Evolutionary conservation across 1,284 basidiomycete species (phyloP).

Genomic region (Trichosporon sp.): DNA sequence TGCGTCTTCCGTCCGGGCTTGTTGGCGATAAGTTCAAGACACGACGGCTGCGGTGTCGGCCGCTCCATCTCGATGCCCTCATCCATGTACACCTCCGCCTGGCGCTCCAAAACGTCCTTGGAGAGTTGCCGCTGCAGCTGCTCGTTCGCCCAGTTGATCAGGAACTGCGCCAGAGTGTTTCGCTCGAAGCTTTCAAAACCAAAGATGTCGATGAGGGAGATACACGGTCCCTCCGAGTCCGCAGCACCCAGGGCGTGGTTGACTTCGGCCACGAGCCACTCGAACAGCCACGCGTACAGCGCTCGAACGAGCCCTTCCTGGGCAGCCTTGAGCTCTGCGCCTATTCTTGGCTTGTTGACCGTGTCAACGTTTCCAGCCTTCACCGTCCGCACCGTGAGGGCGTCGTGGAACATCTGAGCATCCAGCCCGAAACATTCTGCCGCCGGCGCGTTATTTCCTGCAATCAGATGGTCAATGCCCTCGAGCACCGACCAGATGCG

Average conservation of each 20-base stretch:
- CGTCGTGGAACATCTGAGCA: slow-evolving; percentile 10
- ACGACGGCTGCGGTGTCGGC: slow-evolving; percentile 12
- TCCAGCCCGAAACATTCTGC: slow-evolving; percentile 13
- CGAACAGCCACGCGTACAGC: slow-evolving; percentile 19
- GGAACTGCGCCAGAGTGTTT: slow-evolving; percentile 21
- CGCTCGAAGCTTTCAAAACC: slow-evolving; percentile 20
- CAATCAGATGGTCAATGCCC: slow-evolving; percentile 18
- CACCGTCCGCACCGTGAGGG: slow-evolving; percentile 16
- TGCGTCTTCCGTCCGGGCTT: slow-evolving; percentile 12
- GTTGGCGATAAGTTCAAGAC: slow-evolving; percentile 15
- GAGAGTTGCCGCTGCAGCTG: slow-evolving; percentile 19
- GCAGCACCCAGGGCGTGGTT: slow-evolving; percentile 17
- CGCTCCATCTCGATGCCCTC: slow-evolving; percentile 18
- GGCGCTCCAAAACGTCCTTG: slow-evolving; percentile 19
- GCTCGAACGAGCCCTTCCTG: slow-evolving; percentile 20
- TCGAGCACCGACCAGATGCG: slow-evolving; percentile 17
- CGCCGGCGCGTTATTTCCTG: slow-evolving; percentile 9
- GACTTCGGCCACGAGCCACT: slow-evolving; percentile 19
- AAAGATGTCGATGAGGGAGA: slow-evolving; percentile 21
- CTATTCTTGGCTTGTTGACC: slow-evolving; percentile 15
- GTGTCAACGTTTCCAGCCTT: slow-evolving; percentile 15
- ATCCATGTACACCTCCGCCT: slow-evolving; percentile 18
- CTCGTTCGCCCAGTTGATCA: slow-evolving; percentile 27
- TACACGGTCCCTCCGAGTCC: slow-evolving; percentile 10
- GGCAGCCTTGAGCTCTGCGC: slow-evolving; percentile 17